Evolutionary conservation across 176 grass and related monocot genomes (phyloP), one percentile per base, ranked within the genome.

Genomic region (Coix lacrymajobi): DNA sequence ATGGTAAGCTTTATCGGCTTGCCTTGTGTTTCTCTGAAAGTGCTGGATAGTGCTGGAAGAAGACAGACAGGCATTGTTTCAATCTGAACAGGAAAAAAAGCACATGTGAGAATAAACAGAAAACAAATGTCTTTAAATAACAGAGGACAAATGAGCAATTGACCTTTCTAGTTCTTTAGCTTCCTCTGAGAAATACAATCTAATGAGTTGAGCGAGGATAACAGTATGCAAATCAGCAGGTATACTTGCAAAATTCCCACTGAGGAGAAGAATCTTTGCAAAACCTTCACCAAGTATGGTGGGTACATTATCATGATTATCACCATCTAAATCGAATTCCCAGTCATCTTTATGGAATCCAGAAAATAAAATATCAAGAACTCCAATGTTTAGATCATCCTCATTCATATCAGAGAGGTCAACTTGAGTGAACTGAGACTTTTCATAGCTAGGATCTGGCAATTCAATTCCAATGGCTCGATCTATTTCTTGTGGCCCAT

Each of bases 41-140:
- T 20, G 87, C 89, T 67, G 93, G 91, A 84, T 88, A 98, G 83
- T 98, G 92, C 73, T 92, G 80, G 58, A 98, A 98, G 87, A 98
- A 96, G 74, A 93, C 85, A 36, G 93, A 93, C 56, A 98, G 80
- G 51, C 96, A 98, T 69, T 98, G 96, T 57, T 93, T 98, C 83
- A 98, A 92, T 88, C 93, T 96, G 87, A 34, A 17, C 31, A 66
- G 70, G 7, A 82, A 85, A 44, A 7, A 83, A 57, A 69, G 8
- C 2, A 0, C 6, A 57, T 41, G 71, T 74, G 58, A 86, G 84
- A 43, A 62, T 77, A 20, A 71, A 45, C 11, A 8, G 46, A 33
- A 58, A 84, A 26, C 5, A 91, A 78, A 24, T 68, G 31, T 1
- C 20, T 43, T 22, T 4, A 62, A 85, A 65, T 22, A 84, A 56